Evolutionary conservation across 2,329 filamentous ascomycete genomes (phyloP).

Genomic region (Fusarium virguliforme): DNA sequence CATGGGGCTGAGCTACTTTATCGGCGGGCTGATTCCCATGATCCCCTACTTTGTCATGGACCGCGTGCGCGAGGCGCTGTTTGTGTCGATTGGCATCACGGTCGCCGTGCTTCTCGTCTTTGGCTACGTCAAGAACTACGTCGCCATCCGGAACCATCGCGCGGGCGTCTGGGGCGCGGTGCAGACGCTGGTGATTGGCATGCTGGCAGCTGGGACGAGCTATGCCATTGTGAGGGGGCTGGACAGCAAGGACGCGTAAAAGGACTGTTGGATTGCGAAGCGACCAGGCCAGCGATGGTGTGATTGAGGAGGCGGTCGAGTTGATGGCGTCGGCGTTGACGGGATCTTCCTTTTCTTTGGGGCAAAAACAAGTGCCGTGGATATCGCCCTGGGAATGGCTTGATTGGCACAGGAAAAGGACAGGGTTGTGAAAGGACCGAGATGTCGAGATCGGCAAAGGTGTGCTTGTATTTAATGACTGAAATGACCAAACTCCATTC

Average conservation of each 20-base stretch:
- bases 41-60: slow-evolving; percentile 77
- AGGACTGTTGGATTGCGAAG: neutral
- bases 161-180: slow-evolving; percentile 73
- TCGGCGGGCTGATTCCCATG: slow-evolving; percentile 80
- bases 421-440: slow-evolving; percentile 12
- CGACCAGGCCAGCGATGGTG: slow-evolving; percentile 2
- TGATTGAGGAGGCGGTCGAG: slow-evolving; percentile 22
- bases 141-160: slow-evolving; percentile 66
- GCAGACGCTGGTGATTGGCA: slow-evolving; percentile 77
- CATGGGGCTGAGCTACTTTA: slow-evolving; percentile 78
- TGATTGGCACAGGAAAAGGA: slow-evolving; percentile 12
- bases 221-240: slow-evolving; percentile 75
- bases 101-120: slow-evolving; percentile 74
- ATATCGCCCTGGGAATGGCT: slow-evolving; percentile 21
- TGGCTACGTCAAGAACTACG: slow-evolving; percentile 76
- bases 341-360: slow-evolving; percentile 14
- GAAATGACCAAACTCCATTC: slow-evolving; percentile 45
- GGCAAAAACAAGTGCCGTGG: slow-evolving; percentile 5
- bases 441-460: slow-evolving; percentile 26
- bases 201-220: slow-evolving; percentile 76
- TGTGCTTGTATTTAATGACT: slow-evolving; percentile 39
- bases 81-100: slow-evolving; percentile 74
- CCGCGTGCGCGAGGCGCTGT: slow-evolving; percentile 65
- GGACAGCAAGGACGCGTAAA: slow-evolving; percentile 55
- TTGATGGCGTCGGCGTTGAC: slow-evolving; percentile 31